A percentile compares a stretch with the other conserved stretches of the same genome.
Evolutionary conservation across 257 asterid genomes (phyloP).

Genomic region (Solanum infundibuliforme): DNA sequence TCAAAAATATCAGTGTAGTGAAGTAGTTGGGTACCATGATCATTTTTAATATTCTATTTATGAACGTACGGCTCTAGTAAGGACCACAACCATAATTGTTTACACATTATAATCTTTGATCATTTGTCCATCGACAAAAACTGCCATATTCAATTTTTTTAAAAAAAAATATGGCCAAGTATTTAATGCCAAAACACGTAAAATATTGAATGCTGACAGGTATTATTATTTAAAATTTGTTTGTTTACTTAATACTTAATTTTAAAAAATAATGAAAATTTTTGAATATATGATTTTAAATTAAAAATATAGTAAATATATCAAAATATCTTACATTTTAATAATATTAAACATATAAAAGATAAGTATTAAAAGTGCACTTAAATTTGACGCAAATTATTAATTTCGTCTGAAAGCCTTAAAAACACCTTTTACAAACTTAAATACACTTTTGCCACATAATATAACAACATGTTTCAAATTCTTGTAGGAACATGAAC

Average conservation of each 20-base stretch:
- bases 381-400: background rate
- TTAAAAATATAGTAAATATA: too few species aligned
- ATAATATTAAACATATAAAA: too few species aligned
- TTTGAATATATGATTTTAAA: too few species aligned
- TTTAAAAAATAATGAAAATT: too few species aligned
- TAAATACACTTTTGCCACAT: too few species aligned
- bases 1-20: background rate
- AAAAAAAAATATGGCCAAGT: background rate
- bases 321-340: too few species aligned
- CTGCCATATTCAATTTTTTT: background rate
- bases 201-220: background rate
- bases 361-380: too few species aligned
- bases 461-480: too few species aligned
- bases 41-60: background rate
- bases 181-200: background rate
- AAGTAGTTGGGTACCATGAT: background rate
- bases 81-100: background rate
- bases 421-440: too few species aligned
- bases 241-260: too few species aligned
- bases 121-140: background rate
- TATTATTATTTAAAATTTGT: background rate
- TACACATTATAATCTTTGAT: background rate
- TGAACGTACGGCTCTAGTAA: background rate
- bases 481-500: too few species aligned
- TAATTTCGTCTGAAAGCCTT: too few species aligned